Conservation (phyloP, 306 rosid genomes). For the Sicyos baderoa region DNA sequence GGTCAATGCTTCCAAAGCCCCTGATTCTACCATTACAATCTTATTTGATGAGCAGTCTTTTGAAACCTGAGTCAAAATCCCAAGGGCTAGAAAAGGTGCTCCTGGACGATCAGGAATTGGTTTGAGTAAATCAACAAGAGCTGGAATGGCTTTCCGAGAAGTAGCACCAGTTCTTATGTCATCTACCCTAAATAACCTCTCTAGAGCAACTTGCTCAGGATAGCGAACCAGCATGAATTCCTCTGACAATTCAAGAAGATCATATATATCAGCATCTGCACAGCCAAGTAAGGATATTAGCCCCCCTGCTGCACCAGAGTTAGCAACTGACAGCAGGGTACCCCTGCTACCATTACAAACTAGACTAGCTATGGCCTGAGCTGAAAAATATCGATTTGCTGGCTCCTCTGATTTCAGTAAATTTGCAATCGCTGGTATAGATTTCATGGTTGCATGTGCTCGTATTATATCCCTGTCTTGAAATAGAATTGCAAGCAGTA, state of each 20-base stretch:
- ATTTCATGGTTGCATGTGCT: constrained; percentile 72
- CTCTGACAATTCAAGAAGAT: constrained; percentile 83
- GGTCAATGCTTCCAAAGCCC: constrained; percentile 87
- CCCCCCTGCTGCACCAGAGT: constrained; percentile 97
- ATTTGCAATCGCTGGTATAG: constrained; percentile 74
- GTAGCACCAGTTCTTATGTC: constrained; percentile 94
- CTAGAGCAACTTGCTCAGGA: constrained; percentile 96
- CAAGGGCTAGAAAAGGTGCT: constrained; percentile 94
- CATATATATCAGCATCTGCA: constrained; percentile 78
- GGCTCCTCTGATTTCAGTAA: constrained; percentile 77
- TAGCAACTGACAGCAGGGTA: constrained; percentile 90
- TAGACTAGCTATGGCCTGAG: constrained; percentile 83
- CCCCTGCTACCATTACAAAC: constrained; percentile 99
- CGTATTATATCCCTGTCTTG: constrained; percentile 94
- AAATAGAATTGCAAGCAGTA: constrained; percentile 76
- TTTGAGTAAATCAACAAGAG: constrained; percentile 95
- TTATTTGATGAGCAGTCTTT: constrained; percentile 84
- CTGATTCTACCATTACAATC: constrained; percentile 91
- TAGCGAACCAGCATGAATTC: constrained; percentile 74
- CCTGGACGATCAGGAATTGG: constrained; percentile 99
- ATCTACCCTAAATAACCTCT: constrained; percentile 93
- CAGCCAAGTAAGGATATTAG: constrained; percentile 91
- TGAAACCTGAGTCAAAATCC: constrained; percentile 70
- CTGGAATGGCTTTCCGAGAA: constrained; percentile 93
- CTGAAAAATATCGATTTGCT: constrained; percentile 83